Evolutionary conservation across 2,329 filamentous ascomycete genomes (phyloP), one percentile per base, ranked within the genome.

Genomic region (Bipolaris cookei): DNA sequence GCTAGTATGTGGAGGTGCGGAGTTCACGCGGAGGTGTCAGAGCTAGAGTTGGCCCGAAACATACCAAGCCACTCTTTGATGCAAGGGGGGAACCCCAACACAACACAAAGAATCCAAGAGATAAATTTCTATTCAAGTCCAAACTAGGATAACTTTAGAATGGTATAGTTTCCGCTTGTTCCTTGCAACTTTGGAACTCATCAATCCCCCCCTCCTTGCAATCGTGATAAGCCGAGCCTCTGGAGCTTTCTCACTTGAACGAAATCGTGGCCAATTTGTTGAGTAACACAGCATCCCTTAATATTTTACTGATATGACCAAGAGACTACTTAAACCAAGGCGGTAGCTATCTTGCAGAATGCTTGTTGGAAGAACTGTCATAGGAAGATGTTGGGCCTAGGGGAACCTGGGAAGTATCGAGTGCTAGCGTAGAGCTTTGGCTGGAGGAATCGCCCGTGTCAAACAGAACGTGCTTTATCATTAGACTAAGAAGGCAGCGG

Each of bases 401-500:
- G 41, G 21, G 21, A 35, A 30, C 10, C 28, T 30, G 28, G 10
- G 20, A 4, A 34, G 32, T 28, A 38, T 53, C 28, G 21, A 13
- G 18, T 30, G 18, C 30, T 30, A 43, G 43, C 32, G 37, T 45
- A 50, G 39, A 25, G 54, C 41, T 43, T 42, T 16, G 16, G 30
- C 28, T 28, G 14, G 16, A 16, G 21, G 18, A 16, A 38, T 58
- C 41, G 23, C 20, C 25, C 41, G 14, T 41, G 45, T 34, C 43
- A 23, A 18, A 21, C 25, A 43, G 18, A 20, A 25, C 23, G 13
- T 61, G 13, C 32, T 21, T 20, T 48, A 34, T 18, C n/a, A n/a
- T 28, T 28, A 43, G n/a, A 28, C 61, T 71, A 77, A 58, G 64
- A 62, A 21, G 70, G 69, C 42, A 75, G 59, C 45, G 72, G 71